Conservation (phyloP, 495 filamentous ascomycete genomes). For the Trichoderma reesei region DNA sequence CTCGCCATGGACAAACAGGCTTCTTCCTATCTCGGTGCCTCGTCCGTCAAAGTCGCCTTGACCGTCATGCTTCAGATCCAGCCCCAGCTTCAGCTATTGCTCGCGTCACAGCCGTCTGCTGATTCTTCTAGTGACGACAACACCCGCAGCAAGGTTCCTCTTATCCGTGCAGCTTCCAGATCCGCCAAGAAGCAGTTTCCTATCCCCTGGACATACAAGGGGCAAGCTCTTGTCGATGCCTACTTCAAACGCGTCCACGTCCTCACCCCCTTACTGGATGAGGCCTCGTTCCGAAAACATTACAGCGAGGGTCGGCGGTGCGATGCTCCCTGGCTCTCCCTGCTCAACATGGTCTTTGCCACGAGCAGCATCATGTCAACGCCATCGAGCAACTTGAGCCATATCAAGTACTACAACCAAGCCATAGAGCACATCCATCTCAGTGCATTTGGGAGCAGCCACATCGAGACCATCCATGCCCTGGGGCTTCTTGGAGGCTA, state of each 20-base stretch:
- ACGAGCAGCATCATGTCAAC: constrained; percentile 64
- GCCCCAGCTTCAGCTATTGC: constrained; percentile 49
- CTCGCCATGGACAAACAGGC: constrained; percentile 54
- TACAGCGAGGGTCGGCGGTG: constrained; percentile 56
- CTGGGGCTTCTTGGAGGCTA: constrained; percentile 63
- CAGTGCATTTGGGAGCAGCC: constrained; percentile 58
- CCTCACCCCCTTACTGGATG: constrained; percentile 69
- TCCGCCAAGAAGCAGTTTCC: constrained; percentile 41
- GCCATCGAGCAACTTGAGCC: constrained; percentile 59
- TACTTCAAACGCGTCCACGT: constrained; percentile 72
- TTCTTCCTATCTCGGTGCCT: constrained; percentile 75
- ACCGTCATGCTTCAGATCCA: constrained; percentile 73
- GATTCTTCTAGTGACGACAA: constrained; percentile 27
- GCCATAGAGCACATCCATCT: constrained; percentile 59
- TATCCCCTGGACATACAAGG: constrained; percentile 49
- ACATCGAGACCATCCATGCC: constrained; percentile 62
- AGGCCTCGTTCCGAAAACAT: constrained; percentile 61
- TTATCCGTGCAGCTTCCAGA: constrained; percentile 36
- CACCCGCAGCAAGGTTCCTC: constrained; percentile 33
- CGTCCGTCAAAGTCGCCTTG: constrained; percentile 69
- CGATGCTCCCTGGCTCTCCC: constrained; percentile 63
- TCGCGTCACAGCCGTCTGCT: constrained; percentile 35
- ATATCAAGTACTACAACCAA: constrained; percentile 62
- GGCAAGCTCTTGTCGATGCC: constrained; percentile 57
- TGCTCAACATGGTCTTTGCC: constrained; percentile 75